Evolutionary conservation across 1,284 basidiomycete species (phyloP), one percentile per base, ranked within the genome.

Genomic region (Marasmius sp.): DNA sequence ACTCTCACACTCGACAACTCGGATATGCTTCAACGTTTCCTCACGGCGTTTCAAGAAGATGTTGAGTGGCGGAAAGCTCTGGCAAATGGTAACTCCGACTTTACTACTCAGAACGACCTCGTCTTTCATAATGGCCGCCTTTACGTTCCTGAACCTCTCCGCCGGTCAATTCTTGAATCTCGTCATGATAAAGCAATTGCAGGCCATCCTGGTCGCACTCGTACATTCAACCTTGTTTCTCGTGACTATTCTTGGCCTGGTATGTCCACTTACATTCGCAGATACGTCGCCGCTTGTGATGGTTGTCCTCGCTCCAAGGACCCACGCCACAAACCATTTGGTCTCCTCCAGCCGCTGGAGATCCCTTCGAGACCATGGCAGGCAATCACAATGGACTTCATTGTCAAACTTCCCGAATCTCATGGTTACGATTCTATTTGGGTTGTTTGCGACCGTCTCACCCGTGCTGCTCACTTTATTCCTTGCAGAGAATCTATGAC

Each of bases 321-420:
- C 6, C 51, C 51, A 1, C 62, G 61, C 0, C 69, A 68, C 45
- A 52, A 62, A 16, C 69, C 67, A 1, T 70, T 69, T 39, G 71
- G 75, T 3, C 52, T 64, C 1, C 62, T 75, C 14, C 51, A 68
- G 43, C 69, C 68, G 0, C 64, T 75, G 2, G 67, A 67, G 1
- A 62, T 72, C 9, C 70, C 72, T 0, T 14, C 57, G 1, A 20
- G 65, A 7, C 76, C 77, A 7, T 82, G 77, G 74, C 49, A 54
- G 2, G 70, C 68, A 0, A 72, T 81, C 27, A 74, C 74, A 0
- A 72, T 79, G 71, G 78, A 81, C 63, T 68, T 74, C 59, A 79
- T 81, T 45, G 71, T 68, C 12, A 63, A 72, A 22, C 68, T 81
- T 0, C 79, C 77, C 0, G 5, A 27, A 27, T 27, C 27, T 5